These are phyloP conservation scores for Leishmania turanica DNA, from an alignment of 208 protist species.

Conservation along the genomic window DNA sequence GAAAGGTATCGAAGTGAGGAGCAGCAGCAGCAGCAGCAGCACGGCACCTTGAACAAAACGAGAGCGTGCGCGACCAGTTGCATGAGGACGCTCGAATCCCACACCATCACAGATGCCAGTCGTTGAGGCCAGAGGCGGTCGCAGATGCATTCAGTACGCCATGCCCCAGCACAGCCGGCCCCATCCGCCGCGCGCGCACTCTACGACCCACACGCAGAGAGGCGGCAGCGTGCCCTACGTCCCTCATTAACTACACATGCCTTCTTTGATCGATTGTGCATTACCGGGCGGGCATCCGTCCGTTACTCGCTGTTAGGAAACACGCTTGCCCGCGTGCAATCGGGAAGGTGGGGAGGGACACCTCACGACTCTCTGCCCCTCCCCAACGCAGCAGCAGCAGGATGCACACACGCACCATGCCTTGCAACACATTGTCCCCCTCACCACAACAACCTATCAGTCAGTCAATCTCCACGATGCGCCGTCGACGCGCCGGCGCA, in stretches of 20 bases:
- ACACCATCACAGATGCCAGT: background rate
- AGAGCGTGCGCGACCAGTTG: background rate
- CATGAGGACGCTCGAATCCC: background rate
- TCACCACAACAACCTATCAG: background rate
- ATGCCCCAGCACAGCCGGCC: no score
- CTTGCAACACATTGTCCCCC: background rate
- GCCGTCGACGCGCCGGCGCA: constrained; percentile 1
- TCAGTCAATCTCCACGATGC: constrained; percentile 65
- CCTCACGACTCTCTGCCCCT: background rate
- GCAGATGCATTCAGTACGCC: background rate
- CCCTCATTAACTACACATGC: background rate
- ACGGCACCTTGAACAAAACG: background rate
- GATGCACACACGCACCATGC: background rate
- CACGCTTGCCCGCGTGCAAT: background rate
- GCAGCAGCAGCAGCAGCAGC: background rate
- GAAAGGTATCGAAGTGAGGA: background rate
- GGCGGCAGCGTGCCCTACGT: background rate
- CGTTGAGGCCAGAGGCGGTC: background rate
- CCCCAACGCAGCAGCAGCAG: background rate
- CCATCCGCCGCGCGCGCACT: background rate
- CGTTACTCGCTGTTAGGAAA: background rate
- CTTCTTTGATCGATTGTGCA: background rate
- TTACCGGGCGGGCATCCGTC: background rate
- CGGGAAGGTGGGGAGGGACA: background rate
- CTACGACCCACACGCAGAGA: background rate